A percentile compares a stretch with the other conserved stretches of the same genome.
These are phyloP conservation scores for Collybia nuda DNA, from an alignment of 768 basidiomycete species.

Conservation along the genomic window DNA sequence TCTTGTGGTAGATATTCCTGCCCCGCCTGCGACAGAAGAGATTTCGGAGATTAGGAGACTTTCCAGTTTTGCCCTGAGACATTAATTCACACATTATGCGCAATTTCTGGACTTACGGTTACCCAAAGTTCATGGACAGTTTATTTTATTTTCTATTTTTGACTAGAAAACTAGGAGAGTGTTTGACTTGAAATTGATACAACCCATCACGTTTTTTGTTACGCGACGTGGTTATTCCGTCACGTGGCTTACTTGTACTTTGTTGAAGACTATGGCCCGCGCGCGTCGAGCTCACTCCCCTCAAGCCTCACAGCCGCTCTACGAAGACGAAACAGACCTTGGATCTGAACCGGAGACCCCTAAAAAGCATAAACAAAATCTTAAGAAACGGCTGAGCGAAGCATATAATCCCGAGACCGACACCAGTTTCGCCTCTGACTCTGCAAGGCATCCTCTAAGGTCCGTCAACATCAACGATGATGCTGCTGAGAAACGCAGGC, in stretches of 20 bases:
- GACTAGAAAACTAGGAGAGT: no score
- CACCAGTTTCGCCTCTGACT: constrained; percentile 36
- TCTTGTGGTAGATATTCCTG: background rate
- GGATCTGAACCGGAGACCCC: constrained; percentile 40
- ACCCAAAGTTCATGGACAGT: no score
- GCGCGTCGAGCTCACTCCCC: constrained; percentile 39
- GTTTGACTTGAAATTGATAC: no score
- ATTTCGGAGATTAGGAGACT: no score
- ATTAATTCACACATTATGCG: no score
- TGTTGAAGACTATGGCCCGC: constrained; percentile 40
- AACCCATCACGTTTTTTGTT: constrained; percentile 19
- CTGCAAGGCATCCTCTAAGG: constrained; percentile 37
- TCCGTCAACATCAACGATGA: constrained; percentile 77
- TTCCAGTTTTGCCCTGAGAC: no score
- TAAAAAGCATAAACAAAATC: constrained; percentile 33
- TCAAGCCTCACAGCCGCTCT: constrained; percentile 29
- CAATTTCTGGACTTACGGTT: no score
- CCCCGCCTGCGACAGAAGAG: no score
- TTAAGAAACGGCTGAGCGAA: constrained; percentile 67
- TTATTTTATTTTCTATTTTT: no score
- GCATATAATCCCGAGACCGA: constrained; percentile 44
- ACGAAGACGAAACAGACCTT: constrained; percentile 35
- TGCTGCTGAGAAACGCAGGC: constrained; percentile 78
- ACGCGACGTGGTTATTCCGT: constrained; percentile 21
- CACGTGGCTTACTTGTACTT: constrained; percentile 36